Evolutionary conservation across 352 stramenopile species (phyloP), one percentile per base, ranked within the genome.

Genomic region (Globisporangium apiculatum): DNA sequence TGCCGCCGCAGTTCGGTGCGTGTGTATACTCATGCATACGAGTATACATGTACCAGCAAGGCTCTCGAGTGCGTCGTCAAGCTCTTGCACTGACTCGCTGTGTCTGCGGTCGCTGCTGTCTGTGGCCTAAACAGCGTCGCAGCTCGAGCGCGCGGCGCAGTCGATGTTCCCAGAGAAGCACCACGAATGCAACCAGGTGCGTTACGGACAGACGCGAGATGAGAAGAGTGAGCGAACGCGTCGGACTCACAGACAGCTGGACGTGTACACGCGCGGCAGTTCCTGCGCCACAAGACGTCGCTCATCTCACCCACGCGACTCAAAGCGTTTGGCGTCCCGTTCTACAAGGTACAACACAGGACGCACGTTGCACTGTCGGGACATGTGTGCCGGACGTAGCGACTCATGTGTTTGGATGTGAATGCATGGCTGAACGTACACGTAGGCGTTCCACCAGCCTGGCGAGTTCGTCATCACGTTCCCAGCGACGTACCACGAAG

Each of bases 381-480:
- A 12, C 12, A 5, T 17, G 42, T 5, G 9, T 47, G 42, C 42
- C 5, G 7, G 6, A 47, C 12, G 14, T 36, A 3, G 45, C 8
- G 45, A 49, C 45, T 47, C 14, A 3, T 17, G 12, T 10, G 41
- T 46, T 37, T 49, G 14, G 42, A 35, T 46, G 51, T 56, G 37
- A 7, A 14, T 48, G n/a, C 38, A 9, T 47, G 18, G 24, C 7
- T 40, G 55, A 48, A 36, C 15, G 5, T 14, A 15, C 15, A 35
- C 64, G 2, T 31, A 88, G 68, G 82, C 78, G 0, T 83, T 86
- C 15, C 91, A 98, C 67, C 68, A 85, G 8, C 73, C 82, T 12
- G 91, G 88, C 18, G 91, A 98, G 73, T 97, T 97, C 51, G 80
- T 98, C 14, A 92, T 98, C 58, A 98, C 91, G 1, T 97, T 97